Percentiles rank a stretch among this genome's conserved stretches.
phyloP scores from a whole-genome alignment of 805 yeast species.

The Ogataea trehaloabstinens region DNA sequence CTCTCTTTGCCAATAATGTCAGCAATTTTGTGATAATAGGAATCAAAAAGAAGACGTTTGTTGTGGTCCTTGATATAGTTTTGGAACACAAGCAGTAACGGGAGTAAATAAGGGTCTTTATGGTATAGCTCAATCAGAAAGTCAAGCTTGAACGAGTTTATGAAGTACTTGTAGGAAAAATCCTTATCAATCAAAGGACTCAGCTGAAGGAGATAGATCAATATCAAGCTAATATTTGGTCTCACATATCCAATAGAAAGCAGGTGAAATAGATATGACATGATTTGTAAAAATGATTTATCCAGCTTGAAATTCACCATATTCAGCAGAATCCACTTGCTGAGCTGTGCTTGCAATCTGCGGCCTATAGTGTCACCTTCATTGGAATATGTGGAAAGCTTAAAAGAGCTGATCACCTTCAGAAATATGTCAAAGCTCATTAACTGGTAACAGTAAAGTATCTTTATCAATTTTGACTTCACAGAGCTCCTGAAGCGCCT shows the following conservation, averaged over 20 bases:
- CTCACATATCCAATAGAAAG: constrained; percentile 30
- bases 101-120: constrained; percentile 17
- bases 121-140: constrained; percentile 19
- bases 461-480: constrained; percentile 14
- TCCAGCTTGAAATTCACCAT: constrained; percentile 23
- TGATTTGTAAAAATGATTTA: constrained; percentile 16
- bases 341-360: constrained; percentile 19
- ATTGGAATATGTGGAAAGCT: constrained; percentile 21
- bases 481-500: constrained; percentile 11
- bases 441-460: constrained; percentile 21
- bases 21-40: constrained; percentile 17
- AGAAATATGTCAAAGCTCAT: constrained; percentile 23
- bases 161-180: constrained; percentile 18
- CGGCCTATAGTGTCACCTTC: constrained; percentile 16
- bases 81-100: constrained; percentile 16
- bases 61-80: constrained; percentile 10
- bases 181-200: constrained; percentile 18
- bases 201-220: constrained; percentile 19
- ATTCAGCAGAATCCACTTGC: constrained; percentile 19
- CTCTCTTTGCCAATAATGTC: constrained; percentile 11
- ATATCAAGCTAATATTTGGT: constrained; percentile 16
- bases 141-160: constrained; percentile 22
- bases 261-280: constrained; percentile 25
- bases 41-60: constrained; percentile 16
- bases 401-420: constrained; percentile 20